A percentile compares a stretch with the other conserved stretches of the same genome.
These are phyloP conservation scores for Aspergillus uvarum DNA, from an alignment of 2,329 filamentous ascomycete species.

Conservation along the genomic window DNA sequence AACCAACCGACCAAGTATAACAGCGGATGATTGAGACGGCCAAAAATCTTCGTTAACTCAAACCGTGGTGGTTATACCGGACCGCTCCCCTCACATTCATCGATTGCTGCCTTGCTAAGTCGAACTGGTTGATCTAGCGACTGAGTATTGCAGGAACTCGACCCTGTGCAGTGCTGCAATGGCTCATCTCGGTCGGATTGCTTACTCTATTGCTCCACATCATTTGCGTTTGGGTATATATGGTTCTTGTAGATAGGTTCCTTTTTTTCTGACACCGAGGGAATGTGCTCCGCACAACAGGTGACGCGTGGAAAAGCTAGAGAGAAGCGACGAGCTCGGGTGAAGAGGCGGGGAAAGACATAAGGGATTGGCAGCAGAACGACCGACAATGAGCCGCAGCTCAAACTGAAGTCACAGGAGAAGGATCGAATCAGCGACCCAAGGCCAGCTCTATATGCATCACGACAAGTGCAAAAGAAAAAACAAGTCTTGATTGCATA, in stretches of 20 bases:
- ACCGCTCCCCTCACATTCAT: background rate
- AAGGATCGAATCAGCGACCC: background rate
- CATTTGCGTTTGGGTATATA: constrained; percentile 9
- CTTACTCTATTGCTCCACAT: constrained; percentile 9
- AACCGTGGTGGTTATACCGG: background rate
- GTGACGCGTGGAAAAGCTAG: constrained; percentile 2
- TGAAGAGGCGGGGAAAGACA: background rate
- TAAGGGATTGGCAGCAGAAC: background rate
- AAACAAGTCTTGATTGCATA: background rate
- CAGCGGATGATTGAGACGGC: background rate
- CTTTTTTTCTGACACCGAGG: constrained; percentile 17
- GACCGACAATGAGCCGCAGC: background rate
- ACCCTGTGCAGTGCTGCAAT: background rate
- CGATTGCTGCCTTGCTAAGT: background rate
- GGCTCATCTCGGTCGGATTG: background rate
- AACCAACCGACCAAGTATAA: background rate
- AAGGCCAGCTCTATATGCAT: background rate
- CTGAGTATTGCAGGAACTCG: background rate
- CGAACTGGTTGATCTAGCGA: background rate
- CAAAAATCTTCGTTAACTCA: background rate
- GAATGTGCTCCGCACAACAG: constrained; percentile 5
- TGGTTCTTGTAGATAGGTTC: constrained; percentile 39
- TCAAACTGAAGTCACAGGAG: background rate
- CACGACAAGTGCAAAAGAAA: background rate
- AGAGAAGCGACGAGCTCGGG: background rate